Conservation (phyloP, 2,329 filamentous ascomycete species). For the Aureobasidium melanogenum region DNA sequence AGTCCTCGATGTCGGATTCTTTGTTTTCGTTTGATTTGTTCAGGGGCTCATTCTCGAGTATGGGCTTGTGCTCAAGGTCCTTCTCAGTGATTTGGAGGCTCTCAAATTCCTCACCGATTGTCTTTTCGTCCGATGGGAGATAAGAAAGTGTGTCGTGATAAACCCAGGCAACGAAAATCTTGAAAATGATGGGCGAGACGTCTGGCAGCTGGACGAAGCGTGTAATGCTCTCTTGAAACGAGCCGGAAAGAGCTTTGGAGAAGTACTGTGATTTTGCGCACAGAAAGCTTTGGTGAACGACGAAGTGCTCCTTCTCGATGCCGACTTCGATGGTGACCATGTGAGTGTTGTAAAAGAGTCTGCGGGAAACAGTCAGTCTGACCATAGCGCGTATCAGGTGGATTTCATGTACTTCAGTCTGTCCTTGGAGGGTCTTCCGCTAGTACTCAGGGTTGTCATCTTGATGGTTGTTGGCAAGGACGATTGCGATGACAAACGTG, state of each 20-base stretch:
- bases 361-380: neutral
- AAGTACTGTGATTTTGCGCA: neutral
- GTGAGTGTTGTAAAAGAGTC: neutral
- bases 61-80: neutral
- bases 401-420: neutral
- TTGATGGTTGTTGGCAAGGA: neutral
- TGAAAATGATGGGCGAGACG: neutral
- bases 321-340: neutral
- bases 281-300: neutral
- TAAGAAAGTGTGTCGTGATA: neutral
- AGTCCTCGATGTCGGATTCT: neutral
- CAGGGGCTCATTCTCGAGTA: neutral
- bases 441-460: neutral
- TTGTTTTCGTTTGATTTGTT: neutral
- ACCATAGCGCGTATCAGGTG: neutral
- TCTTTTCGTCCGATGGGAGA: neutral
- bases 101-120: neutral
- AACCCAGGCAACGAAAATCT: neutral
- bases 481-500: neutral
- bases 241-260: neutral
- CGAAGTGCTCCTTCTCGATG: neutral
- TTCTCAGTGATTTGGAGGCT: neutral
- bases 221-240: neutral
- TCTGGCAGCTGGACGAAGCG: neutral
- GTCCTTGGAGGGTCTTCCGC: neutral